Evolutionary conservation across 2,329 filamentous ascomycete species (phyloP).

Genomic region (Diplocarpon rosae): DNA sequence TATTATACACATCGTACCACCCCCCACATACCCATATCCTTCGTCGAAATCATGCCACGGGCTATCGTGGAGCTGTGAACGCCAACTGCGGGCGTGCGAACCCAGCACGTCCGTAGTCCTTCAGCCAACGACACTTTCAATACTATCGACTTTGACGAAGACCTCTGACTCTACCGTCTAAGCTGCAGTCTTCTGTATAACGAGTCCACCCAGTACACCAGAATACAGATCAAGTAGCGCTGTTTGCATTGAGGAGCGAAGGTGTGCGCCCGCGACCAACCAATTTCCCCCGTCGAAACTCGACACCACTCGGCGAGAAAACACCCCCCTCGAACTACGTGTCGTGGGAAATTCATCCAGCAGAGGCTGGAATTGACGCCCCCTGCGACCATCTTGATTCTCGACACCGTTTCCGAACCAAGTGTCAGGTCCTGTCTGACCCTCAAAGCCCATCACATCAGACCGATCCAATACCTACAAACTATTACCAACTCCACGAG

Average conservation of each 20-base stretch:
- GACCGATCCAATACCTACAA: background rate
- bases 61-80: constrained; percentile 88
- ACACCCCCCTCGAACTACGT: no score
- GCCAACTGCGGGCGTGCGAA: constrained; percentile 60
- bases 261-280: constrained; percentile 15
- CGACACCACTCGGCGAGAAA: no score
- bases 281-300: constrained; percentile 2
- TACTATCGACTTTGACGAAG: constrained; percentile 58
- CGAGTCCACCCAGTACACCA: constrained; percentile 27
- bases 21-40: constrained; percentile 30
- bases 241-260: constrained; percentile 15
- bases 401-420: no score
- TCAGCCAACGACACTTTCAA: constrained; percentile 67
- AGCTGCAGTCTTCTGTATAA: constrained; percentile 6
- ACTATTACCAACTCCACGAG: constrained; percentile 1
- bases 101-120: constrained; percentile 62
- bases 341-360: no score
- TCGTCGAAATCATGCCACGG: constrained; percentile 67
- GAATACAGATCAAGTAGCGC: constrained; percentile 21
- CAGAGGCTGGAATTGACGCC: no score
- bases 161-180: constrained; percentile 40
- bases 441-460: constrained; percentile 16
- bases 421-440: background rate
- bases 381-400: no score
- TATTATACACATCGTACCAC: constrained; percentile 29